Conservation (phyloP, 345 rosid genomes). For the Salix dunnii region DNA sequence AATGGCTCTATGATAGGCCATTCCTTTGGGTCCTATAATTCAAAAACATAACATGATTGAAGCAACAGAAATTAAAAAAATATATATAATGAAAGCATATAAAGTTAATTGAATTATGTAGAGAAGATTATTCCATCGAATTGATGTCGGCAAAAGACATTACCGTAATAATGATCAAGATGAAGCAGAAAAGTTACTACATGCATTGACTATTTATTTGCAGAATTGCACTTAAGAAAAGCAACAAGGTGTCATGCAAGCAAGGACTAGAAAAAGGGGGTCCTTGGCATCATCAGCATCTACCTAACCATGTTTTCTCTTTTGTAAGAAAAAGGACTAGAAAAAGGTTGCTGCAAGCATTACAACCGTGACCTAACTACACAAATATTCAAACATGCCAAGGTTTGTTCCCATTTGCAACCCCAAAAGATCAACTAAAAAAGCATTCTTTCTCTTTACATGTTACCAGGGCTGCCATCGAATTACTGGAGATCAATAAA, state of each 20-base stretch:
- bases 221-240: background rate
- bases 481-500: background rate
- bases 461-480: background rate
- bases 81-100: background rate
- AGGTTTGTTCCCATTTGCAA: background rate
- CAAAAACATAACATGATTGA: slow-evolving; percentile 10
- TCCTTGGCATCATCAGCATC: slow-evolving; percentile 12
- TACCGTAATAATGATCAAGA: background rate
- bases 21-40: slow-evolving; percentile 57
- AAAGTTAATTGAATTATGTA: background rate
- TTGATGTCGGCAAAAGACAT: background rate
- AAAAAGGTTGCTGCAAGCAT: slow-evolving; percentile 2
- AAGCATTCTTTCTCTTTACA: background rate
- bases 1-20: slow-evolving; percentile 91
- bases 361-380: slow-evolving; percentile 10
- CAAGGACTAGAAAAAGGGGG: too few species aligned
- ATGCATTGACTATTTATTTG: background rate
- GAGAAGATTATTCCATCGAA: background rate
- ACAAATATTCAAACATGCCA: slow-evolving; percentile 4
- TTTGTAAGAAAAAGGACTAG: background rate
- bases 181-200: background rate
- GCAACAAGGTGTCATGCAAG: background rate
- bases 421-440: background rate
- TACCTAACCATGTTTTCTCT: slow-evolving; percentile 5
- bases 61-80: background rate